Evolutionary conservation across 805 yeast species (phyloP), one percentile per base, ranked within the genome.

Genomic region (Candida morakotiae): DNA sequence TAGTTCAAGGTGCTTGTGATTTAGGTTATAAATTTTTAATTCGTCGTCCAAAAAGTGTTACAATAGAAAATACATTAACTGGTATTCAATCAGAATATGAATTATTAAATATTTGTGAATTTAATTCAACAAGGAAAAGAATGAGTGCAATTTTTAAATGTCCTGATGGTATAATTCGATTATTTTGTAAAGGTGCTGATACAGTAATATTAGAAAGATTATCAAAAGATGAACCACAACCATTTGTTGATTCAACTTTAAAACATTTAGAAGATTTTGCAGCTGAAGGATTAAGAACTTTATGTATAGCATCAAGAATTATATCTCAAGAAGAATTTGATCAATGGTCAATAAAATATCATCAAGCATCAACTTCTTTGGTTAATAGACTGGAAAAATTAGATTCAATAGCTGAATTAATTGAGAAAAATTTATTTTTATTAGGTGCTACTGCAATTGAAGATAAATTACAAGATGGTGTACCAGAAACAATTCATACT

Each of bases 361-460:
- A 83, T 22, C 77, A 75, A 39, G 98, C 98, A 1, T 75, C 96
- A 0, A 84, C 95, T 1, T 77, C 95, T 2, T 59, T 93, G 53
- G 81, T 76, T 5, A 66, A 87, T 53, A 75, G 99, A 59, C 62
- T 81, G 18, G 79, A 79, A 19, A 80, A 79, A 52, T 67, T 94
- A 38, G 98, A 89, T 53, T 85, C 75, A 7, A 95, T 84, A 9
- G 98, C 98, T 0, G 96, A 91, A 52, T 49, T 79, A 38, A 88
- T 93, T 44, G 99, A 93, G 58, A 73, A 68, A 25, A 83, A 85
- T 43, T 64, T 93, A 46, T 81, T 81, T 43, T 63, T 93, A 27
- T 65, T 93, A 13, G 99, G 99, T 27, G 98, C 98, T 2, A 94
- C 98, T 25, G 99, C 98, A 1, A 93, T 93, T 55, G 99, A 93